Base-by-base conservation (phyloP, 108 stramenopile genomes). In the Cyclotella kingstonii region DNA sequence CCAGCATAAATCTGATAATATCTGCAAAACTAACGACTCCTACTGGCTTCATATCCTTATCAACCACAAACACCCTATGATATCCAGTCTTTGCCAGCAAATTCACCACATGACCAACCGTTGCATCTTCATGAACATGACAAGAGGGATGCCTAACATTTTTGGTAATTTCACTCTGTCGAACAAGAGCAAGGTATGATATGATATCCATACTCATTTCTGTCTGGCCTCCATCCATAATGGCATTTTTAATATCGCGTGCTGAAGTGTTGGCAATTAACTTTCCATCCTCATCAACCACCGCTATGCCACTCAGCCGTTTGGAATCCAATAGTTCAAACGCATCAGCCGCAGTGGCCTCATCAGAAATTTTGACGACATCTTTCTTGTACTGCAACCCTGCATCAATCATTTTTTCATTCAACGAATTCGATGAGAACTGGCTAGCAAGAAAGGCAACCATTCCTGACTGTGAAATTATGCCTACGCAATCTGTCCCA, bases 21-120 rank as follows among this genome's bases (percentile, higher is more conserved):
- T 77, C 76, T 2, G 76, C 69, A 42, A 75, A 75, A 48, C 73
- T 75, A 5, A 75, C 65, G 10, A 80, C 79, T 18, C 79, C 76
- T 25, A 80, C 52, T 8, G 79, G 79, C 31, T 73, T 76, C 64
- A 55, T 68, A 29, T 77, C 70, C 10, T 46, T 54, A 58, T 80
- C 79, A 5, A 77, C 75, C 26, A 80, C 75, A 57, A 80, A 80
- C 50, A 80, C 70, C 26, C 79, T 38, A 46, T 80, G 79, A 54
- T 57, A 72, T 33, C 78, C 78, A 14, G 78, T 80, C 65, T 80
- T 80, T 49, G 79, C 79, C 28, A 80, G 39, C 17, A 80, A 39
- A 38, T 66, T 70, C 15, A 80, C 60, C 26, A 77, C 76, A 47
- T 80, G 75, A n/a, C 43, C 79, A n/a, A 80, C 66, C 27, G 79